phyloP scores from a whole-genome alignment of 192 early-diverging fungal species.

The Powellomyces hirtus region DNA sequence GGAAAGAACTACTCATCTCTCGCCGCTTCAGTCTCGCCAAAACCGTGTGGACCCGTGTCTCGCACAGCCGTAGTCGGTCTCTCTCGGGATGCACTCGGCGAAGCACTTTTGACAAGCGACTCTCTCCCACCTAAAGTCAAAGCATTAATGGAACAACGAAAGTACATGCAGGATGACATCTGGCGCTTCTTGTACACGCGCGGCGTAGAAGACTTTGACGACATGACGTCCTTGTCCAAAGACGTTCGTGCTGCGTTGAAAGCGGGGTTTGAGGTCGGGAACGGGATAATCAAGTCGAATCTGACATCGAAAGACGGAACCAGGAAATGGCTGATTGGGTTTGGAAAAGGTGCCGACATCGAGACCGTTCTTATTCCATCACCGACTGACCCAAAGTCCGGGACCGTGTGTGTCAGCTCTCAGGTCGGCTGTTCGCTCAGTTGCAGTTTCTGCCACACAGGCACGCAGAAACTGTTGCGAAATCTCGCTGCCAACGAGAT shows the following conservation, averaged over 20 bases:
- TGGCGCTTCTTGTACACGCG: slow-evolving; percentile 29
- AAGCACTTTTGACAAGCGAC: not conserved
- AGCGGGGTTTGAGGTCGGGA: slow-evolving; percentile 50
- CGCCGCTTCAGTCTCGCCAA: no score
- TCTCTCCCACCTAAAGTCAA: not conserved
- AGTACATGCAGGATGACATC: slow-evolving; percentile 19
- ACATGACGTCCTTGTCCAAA: slow-evolving; percentile 65
- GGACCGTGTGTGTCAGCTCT: slow-evolving; percentile 77
- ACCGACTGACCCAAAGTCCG: slow-evolving; percentile 22
- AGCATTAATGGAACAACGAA: not conserved
- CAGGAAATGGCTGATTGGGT: slow-evolving; percentile 44
- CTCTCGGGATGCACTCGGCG: not conserved
- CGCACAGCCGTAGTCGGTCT: not conserved
- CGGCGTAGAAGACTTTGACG: slow-evolving; percentile 62
- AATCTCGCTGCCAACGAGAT: slow-evolving; percentile 74
- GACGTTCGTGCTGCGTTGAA: slow-evolving; percentile 48
- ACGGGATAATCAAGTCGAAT: slow-evolving; percentile 49
- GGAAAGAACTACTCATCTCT: no score
- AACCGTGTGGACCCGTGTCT: no score
- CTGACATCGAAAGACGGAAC: slow-evolving; percentile 44
- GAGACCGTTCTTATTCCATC: slow-evolving; percentile 77
- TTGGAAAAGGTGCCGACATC: slow-evolving; percentile 43
- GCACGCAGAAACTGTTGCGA: slow-evolving; percentile 78
- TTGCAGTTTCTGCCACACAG: slow-evolving; percentile 89
- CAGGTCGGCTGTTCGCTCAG: slow-evolving; percentile 85